Conservation (phyloP, 176 grass and related monocot genomes). For the Pontederia crassipes region DNA sequence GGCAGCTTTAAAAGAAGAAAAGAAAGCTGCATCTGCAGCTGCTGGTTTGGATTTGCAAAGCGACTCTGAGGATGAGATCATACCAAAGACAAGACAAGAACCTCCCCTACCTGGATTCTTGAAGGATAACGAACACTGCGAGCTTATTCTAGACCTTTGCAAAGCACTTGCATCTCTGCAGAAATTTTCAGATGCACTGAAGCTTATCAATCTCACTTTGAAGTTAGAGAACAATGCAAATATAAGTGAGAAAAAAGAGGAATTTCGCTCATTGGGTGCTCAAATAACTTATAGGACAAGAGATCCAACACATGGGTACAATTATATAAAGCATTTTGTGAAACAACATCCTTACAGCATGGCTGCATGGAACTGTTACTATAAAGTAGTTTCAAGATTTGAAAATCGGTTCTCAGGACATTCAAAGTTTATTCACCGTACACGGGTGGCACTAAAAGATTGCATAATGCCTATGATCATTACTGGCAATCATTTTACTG, state of each 20-base stretch:
- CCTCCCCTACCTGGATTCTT: slow-evolving; percentile 74
- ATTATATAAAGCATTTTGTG: slow-evolving; percentile 80
- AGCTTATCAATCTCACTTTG: slow-evolving; percentile 74
- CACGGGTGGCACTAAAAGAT: slow-evolving; percentile 42
- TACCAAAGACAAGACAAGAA: slow-evolving; percentile 50
- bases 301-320: slow-evolving; percentile 81
- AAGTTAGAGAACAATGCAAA: slow-evolving; percentile 67
- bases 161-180: slow-evolving; percentile 61
- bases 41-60: slow-evolving; percentile 45
- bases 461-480: slow-evolving; percentile 70
- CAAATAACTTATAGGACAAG: slow-evolving; percentile 81
- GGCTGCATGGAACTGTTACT: slow-evolving; percentile 87
- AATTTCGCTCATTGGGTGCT: slow-evolving; percentile 75
- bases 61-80: slow-evolving; percentile 32
- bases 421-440: slow-evolving; percentile 57
- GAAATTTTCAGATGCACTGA: slow-evolving; percentile 63
- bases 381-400: slow-evolving; percentile 81
- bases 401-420: slow-evolving; percentile 60
- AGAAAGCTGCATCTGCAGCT: slow-evolving; percentile 26
- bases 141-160: slow-evolving; percentile 74
- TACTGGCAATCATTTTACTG: slow-evolving; percentile 71
- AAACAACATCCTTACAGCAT: slow-evolving; percentile 68
- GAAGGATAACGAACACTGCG: slow-evolving; percentile 45
- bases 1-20: slow-evolving; percentile 54
- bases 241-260: slow-evolving; percentile 43